Evolutionary conservation across 805 yeast species (phyloP), one percentile per base, ranked within the genome.

Genomic region (Pichia cabralensis): DNA sequence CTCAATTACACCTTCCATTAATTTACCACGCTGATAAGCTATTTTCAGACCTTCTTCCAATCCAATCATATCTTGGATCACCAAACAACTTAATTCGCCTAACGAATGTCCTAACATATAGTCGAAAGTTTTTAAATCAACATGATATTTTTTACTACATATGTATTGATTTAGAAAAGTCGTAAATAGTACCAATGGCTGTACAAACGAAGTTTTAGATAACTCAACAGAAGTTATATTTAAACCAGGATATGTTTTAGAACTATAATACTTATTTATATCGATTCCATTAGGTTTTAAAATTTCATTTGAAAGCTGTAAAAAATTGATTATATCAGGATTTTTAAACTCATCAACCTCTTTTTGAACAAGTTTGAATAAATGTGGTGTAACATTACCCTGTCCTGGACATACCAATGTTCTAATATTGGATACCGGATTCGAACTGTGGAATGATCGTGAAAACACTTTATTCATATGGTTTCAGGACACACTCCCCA

Each of bases 31-130:
- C 13, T 35, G 20, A 24, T 47, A 41, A 3, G 57, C 53, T 3
- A 57, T 30, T 3, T 30, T 21, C 8, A 60, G 33, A 3, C 56
- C 57, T 12, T 51, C 30, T 6, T 44, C 47, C 21, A 56, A 45
- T 0, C 50, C 20, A 1, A 60, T 29, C 0, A 45, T 42, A 5
- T 38, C 52, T 39, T 55, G 61, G 5, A 52, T 26, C 3, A 49
- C 56, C 24, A 60, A 28, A 3, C 48, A 36, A 14, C 55, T 43
- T 6, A 60, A 50, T 28, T 60, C 64, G 1, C 64, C 64, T 17
- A 60, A 35, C 6, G 63, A 58, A 38, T 59, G 64, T 8, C 64
- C 64, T 8, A 60, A 25, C 22, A 48, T 39, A 33, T 43, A 50
- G 29, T 55, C 49, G 1, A 48, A 35, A 6, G 17, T 19, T 11